phyloP scores from a whole-genome alignment of 176 grass and related monocot species.

The Sorghum bicolor region DNA sequence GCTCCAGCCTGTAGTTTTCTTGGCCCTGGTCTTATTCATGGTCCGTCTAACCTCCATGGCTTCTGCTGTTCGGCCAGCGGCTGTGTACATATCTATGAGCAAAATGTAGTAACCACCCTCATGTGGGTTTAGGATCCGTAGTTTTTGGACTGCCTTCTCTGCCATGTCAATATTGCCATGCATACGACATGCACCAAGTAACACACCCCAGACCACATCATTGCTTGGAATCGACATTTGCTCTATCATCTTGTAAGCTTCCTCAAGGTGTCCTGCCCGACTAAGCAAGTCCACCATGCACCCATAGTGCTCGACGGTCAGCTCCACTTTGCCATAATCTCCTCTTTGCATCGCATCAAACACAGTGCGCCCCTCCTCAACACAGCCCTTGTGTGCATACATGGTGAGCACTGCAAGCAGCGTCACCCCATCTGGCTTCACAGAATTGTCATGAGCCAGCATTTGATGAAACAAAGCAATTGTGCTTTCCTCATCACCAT shows the following conservation, averaged over 20 bases:
- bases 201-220: constrained; percentile 42
- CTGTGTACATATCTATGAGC: constrained; percentile 46
- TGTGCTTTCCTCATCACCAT: constrained; percentile 36
- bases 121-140: constrained; percentile 41
- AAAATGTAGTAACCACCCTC: constrained; percentile 62
- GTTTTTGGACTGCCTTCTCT: constrained; percentile 40
- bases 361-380: constrained; percentile 43
- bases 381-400: constrained; percentile 41
- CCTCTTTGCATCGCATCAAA: constrained; percentile 38
- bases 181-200: constrained; percentile 56
- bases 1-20: constrained; percentile 52
- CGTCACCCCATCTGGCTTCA: constrained; percentile 49
- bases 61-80: constrained; percentile 34
- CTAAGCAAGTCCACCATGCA: constrained; percentile 69
- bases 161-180: constrained; percentile 51
- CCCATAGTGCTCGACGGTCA: constrained; percentile 50
- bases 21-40: constrained; percentile 34
- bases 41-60: constrained; percentile 35
- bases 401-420: constrained; percentile 41
- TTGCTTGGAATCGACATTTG: constrained; percentile 47
- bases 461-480: constrained; percentile 43
- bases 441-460: constrained; percentile 19
- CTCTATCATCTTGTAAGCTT: constrained; percentile 49
- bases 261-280: constrained; percentile 44
- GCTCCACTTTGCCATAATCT: constrained; percentile 28